Evolutionary conservation across 1,284 basidiomycete species (phyloP).

Genomic region (Trametes versicolor): DNA sequence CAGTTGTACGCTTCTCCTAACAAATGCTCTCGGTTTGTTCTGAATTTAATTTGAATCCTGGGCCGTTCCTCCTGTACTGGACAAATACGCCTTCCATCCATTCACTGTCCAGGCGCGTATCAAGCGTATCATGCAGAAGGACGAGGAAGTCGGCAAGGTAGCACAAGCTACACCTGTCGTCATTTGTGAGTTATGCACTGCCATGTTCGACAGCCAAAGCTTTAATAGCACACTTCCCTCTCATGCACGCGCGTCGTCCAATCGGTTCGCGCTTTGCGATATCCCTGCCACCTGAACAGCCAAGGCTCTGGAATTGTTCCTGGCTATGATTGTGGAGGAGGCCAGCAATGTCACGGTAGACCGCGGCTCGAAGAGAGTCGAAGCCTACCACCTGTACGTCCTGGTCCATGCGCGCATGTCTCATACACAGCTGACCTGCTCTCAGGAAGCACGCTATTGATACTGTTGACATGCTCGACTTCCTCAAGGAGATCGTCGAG

Average conservation of each 20-base stretch:
- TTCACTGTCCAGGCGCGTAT: constrained; percentile 80
- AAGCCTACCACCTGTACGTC: constrained; percentile 94
- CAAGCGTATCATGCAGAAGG: constrained; percentile 99
- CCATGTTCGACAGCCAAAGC: background rate
- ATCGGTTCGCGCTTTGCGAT: background rate
- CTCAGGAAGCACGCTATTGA: constrained; percentile 93
- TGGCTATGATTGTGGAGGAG: constrained; percentile 88
- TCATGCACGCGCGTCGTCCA: background rate
- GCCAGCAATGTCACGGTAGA: constrained; percentile 84
- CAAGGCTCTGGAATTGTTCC: constrained; percentile 95
- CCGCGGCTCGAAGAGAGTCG: constrained; percentile 90
- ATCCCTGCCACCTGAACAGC: constrained; percentile 59
- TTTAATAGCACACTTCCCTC: background rate
- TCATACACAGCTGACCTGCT: background rate
- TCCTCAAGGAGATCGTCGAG: constrained; percentile 95
- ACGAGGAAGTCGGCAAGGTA: constrained; percentile 99
- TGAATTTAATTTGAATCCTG: background rate
- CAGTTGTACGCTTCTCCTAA: constrained; percentile 62
- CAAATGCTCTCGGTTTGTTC: background rate
- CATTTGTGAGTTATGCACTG: constrained; percentile 81
- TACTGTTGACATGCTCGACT: constrained; percentile 91
- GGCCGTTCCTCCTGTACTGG: background rate
- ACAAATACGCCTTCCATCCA: background rate
- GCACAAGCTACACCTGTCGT: constrained; percentile 97
- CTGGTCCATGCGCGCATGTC: background rate